Conservation (phyloP, 2,329 filamentous ascomycete genomes). For the Ophiostoma piceae region DNA sequence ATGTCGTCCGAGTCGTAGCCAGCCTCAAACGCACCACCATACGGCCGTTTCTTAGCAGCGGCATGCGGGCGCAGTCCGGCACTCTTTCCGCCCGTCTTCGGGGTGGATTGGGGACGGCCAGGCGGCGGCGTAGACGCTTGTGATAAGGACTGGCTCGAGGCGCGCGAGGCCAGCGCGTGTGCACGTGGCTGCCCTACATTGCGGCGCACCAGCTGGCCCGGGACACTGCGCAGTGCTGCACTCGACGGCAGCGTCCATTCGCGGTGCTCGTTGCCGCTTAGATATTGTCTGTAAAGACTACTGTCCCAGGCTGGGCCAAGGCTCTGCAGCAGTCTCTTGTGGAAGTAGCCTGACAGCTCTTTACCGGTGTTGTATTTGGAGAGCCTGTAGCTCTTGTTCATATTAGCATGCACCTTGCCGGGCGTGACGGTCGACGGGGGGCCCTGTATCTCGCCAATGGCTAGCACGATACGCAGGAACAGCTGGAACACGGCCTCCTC, state of each 20-base stretch:
- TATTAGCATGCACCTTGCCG: conserved; percentile 33
- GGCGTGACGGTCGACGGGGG: conserved; percentile 31
- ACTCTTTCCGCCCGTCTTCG: conserved; percentile 37
- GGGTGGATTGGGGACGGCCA: not conserved
- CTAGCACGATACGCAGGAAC: conserved; percentile 29
- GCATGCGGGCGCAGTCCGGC: conserved; percentile 42
- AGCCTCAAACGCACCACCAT: conserved; percentile 32
- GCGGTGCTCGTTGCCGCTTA: conserved; percentile 32
- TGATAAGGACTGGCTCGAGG: not conserved
- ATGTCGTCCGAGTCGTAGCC: not conserved
- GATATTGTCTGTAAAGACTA: conserved; percentile 35
- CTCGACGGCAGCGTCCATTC: conserved; percentile 30
- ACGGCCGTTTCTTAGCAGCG: conserved; percentile 39
- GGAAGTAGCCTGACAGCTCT: conserved; percentile 44
- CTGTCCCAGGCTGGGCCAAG: conserved; percentile 36
- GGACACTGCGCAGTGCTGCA: conserved; percentile 29
- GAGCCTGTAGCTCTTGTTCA: conserved; percentile 41
- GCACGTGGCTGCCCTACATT: not conserved
- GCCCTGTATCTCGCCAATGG: conserved; percentile 31
- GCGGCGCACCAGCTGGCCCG: conserved; percentile 28
- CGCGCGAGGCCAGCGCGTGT: not conserved
- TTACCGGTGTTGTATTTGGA: conserved; percentile 34
- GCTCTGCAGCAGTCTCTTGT: conserved; percentile 37
- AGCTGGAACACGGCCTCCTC: not conserved
- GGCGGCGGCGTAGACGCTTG: conserved; percentile 24